Evolutionary conservation across 768 basidiomycete species (phyloP), one percentile per base, ranked within the genome.

Genomic region (Boletus tomentosulus): DNA sequence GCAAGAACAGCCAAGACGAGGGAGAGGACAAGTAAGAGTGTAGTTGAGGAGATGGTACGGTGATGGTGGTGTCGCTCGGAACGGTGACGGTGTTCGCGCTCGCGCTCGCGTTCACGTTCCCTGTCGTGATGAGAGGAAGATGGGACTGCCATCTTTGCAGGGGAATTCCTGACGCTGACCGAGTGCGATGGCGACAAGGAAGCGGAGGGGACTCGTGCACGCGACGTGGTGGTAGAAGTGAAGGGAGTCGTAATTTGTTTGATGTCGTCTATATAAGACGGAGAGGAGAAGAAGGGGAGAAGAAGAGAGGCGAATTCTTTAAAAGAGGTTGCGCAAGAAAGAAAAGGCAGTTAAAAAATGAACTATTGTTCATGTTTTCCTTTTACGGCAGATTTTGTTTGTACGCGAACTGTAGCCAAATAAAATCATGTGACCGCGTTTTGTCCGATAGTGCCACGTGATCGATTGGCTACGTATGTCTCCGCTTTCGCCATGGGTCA

Each of bases 11-110:
- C 91, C 27, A 93, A 77, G 46, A 93, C 82, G 33, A 93, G 84
- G 11, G 91, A 92, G 39, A 93, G 79, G 47, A 92, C 87, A 33
- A 93, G 85, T 49, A 93, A 80, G 31, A 93, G 84, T 13, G 91
- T 93, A 0, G 91, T 93, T 13, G 91, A 92, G 9, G 91, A 92
- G 57, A 93, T 91, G 51, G 91, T 92, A 54, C 91, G 79, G 62
- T 87, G 84, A 54, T 90, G 87, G 66, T 86, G 89, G 63, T 85
- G 84, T 46, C 82, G 82, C 39, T 81, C 80, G 25, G 75, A 73
- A 44, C 84, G 81, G 60, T 85, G 80, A 62, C 83, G 77, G 71
- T 79, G 66, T 72, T 79, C 66, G 35, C 77, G 73, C 44, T 79
- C 69, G 54, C 81, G 82, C 59, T 85, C 83, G 54, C 77, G 67